Conservation (phyloP, 108 stramenopile species). For the Fragilaria crotonensis region DNA sequence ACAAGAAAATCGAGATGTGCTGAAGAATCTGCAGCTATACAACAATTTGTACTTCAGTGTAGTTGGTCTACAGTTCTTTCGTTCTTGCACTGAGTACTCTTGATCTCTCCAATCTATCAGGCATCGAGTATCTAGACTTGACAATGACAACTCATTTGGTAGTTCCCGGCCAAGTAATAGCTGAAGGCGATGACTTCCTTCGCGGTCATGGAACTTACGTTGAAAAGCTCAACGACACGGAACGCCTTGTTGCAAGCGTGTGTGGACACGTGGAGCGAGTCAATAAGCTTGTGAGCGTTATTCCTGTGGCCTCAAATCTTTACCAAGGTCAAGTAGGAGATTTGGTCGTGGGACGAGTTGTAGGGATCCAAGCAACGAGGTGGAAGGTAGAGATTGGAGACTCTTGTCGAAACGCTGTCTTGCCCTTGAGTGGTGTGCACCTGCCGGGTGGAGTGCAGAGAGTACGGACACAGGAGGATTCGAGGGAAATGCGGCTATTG, state of each 20-base stretch:
- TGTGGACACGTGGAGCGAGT: constrained; percentile 90
- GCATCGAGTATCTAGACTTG: too few relatives aligned
- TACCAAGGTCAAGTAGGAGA: constrained; percentile 93
- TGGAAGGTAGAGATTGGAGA: constrained; percentile 81
- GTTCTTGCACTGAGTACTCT: too few relatives aligned
- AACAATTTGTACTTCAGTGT: too few relatives aligned
- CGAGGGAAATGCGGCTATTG: constrained; percentile 88
- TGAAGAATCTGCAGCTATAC: too few relatives aligned
- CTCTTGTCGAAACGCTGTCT: constrained; percentile 46
- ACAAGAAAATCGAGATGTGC: too few relatives aligned
- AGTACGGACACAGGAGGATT: constrained; percentile 92
- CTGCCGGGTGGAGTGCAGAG: constrained; percentile 93
- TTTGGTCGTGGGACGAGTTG: constrained; percentile 92
- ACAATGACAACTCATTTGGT: constrained; percentile 45
- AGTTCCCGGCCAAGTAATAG: constrained; percentile 85
- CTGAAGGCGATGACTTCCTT: constrained; percentile 77
- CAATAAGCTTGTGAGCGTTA: constrained; percentile 95
- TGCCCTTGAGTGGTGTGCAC: constrained; percentile 88
- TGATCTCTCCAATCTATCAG: too few relatives aligned
- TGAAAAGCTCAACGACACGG: constrained; percentile 42
- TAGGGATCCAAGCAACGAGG: constrained; percentile 71
- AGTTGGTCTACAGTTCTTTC: too few relatives aligned
- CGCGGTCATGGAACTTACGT: constrained; percentile 98
- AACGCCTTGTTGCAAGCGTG: constrained; percentile 80
- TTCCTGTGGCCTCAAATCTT: constrained; percentile 48